Base-by-base conservation (phyloP, 2,329 filamentous ascomycete genomes). In the Davidsoniella eucalypti region DNA sequence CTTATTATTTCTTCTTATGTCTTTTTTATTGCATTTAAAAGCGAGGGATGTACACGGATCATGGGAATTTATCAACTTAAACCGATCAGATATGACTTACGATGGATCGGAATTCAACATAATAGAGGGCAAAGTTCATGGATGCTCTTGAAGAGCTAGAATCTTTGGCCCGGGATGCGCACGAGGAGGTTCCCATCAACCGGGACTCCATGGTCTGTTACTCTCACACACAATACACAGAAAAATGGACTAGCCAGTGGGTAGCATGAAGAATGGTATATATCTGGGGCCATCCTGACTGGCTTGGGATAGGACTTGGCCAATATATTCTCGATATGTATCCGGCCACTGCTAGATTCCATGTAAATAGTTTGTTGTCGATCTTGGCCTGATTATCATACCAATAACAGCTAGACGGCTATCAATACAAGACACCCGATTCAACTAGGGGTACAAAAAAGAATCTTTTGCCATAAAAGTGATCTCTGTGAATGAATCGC, bases 51-150 rank as follows among this genome's bases (percentile, higher is more conserved):
- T 50, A 50, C 40, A 47, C 51, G 51, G 51, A 53, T 53, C 51
- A 53, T 54, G 54, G 54, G 51, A 56, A 51, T 48, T 47, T 54
- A 54, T 44, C 50, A 49, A 55, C 49, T 51, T 52, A 46, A 54
- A 52, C 50, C 47, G 44, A 46, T 26, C 45, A 47, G 18, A 33
- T 33, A 33, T 33, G 29, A 44, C 16, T 41, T 51, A 51, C 49
- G 46, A 43, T 52, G 49, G 52, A 52, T 53, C 51, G 49, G 51
- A 53, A 54, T 55, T 55, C 54, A 55, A 55, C 54, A 55, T 55
- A 55, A 53, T 53, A 53, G 52, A 55, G 51, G 50, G 44, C 49
- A 39, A 49, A 46, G 46, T 41, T 47, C 43, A 46, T 26, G 23
- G n/a, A 17, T 50, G 40, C 40, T 44, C 47, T 51, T 51, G 49